Evolutionary conservation across 805 yeast species (phyloP), one percentile per base, ranked within the genome.

Genomic region (Schizosaccharomyces lindneri): DNA sequence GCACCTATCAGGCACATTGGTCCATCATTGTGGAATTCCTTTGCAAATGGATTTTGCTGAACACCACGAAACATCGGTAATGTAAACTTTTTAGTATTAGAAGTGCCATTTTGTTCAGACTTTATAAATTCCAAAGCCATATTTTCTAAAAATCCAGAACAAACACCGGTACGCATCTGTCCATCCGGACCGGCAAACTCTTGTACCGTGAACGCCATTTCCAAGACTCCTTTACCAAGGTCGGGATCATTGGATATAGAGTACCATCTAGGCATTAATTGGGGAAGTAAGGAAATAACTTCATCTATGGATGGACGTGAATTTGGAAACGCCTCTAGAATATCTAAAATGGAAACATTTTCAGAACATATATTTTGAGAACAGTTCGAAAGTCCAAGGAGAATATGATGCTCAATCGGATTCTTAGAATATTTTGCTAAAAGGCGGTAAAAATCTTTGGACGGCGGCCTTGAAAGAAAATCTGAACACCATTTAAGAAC

Each of bases 261-360:
- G 68, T 84, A 87, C 60, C 81, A 72, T 62, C 95, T 72, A 15
- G 94, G 94, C 69, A 80, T 83, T 61, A 87, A 78, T 1, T 74
- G 66, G 9, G 95, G 95, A 64, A 87, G 74, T 32, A 83, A 72
- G 64, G 85, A 89, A 48, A 84, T 72, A 15, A 84, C 67, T 66
- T 81, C 79, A 60, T 78, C 80, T 61, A 84, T 17, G 7, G 57
- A 17, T 17, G 57, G 57, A 9, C 19, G 31, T 5, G 17, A 19
- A 15, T 29, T 21, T 7, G 57, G 57, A 51, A 51, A 51, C 1
- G 36, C 36, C 4, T 51, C 57, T n/a, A 51, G 6, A 11, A 51
- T 7, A 6, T 51, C 36, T 9, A 4, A 29, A 29, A 51, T n/a
- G 17, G 57, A 19, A 17, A 51, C 15, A 46, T 24, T 46, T 24